Evolutionary conservation across 768 basidiomycete genomes (phyloP), one percentile per base, ranked within the genome.

Genomic region (Boletus rubropictus): DNA sequence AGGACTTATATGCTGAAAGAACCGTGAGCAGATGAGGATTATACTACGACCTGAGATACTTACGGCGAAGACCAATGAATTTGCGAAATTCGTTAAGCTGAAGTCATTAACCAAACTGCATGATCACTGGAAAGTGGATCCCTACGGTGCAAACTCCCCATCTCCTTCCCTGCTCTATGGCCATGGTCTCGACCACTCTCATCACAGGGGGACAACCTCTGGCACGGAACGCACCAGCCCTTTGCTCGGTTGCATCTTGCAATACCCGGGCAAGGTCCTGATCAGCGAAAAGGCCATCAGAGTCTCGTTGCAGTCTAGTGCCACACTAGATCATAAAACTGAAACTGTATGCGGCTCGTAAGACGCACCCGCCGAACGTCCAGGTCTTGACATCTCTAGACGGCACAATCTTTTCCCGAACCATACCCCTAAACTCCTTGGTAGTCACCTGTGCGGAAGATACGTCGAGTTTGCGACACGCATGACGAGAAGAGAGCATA

Each of bases 111-210:
- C 29, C 2, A 41, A 40, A 41, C 3, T n/a, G 9, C 7, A 35
- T 20, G 7, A 40, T 42, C 43, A 25, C 42, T n/a, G 9, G 33
- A 15, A 7, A 25, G 29, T 5, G 7, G 22, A 44, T 44, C 61
- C 80, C 53, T 55, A 80, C 86, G 14, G 82, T 84, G 60, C 86
- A 89, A n/a, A 72, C 70, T 17, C 81, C 82, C 85, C 86, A 89
- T 17, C 58, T 68, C 50, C 87, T 70, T 25, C 77, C 74, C 59
- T 84, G 81, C 52, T 80, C 69, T 14, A 89, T 88, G 2, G 77
- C 77, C 60, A 89, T 66, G 5, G 87, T 69, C 59, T 90, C 87
- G 14, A 89, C 72, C 25, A 82, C 69, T 25, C 78, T 79, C 58
- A 89, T 69, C 21, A 72, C 77, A 42, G 77, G 74, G 0, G 86